Base-by-base conservation (phyloP, 1,284 basidiomycete genomes). In the Fistulinella cinereoalba region DNA sequence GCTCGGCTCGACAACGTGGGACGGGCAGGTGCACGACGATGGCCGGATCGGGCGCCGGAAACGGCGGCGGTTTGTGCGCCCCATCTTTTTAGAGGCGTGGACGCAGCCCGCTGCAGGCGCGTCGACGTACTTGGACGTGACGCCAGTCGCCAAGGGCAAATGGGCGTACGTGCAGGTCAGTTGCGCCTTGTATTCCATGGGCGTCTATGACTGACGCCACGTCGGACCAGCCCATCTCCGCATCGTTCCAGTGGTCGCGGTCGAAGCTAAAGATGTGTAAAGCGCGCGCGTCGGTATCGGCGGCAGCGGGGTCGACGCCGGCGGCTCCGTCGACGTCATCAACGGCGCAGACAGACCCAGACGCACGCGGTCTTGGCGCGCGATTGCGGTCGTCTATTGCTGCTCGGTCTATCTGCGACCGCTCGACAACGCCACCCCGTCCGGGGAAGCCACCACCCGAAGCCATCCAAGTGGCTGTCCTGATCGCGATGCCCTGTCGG, bases 341-440 rank as follows among this genome's bases (percentile, higher is more conserved):
- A 2, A 15, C 32, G 27, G 19, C 5, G 8, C 16, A 4, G 18
- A 19, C n/a, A 5, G 7, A 22, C 19, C 33, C 3, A n/a, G 71
- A 80, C 86, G 57, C 93, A 95, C 71, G 88, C 6, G 25, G 18
- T 12, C 8, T 55, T 8, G 28, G 25, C 15, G 43, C 39, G 49
- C 21, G 24, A 22, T 6, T 61, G 11, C 39, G 44, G n/a, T 32
- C 51, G 15, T 52, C 21, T 22, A 6, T 55, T 11, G 18, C 43
- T 15, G 44, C 42, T 1, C 47, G 41, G 15, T 53, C 34, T 29
- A n/a, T n/a, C n/a, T n/a, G n/a, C 37, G 46, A 21, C 46, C 18
- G 15, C 15, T 6, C 9, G 46, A 46, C 23, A 24, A 5, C 18
- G 31, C 51, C 51, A 7, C 43, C 46, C 6, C 45, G 49, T 6